These are phyloP conservation scores for Cryphonectria japonica DNA, from an alignment of 2,329 filamentous ascomycete species.

Conservation along the genomic window DNA sequence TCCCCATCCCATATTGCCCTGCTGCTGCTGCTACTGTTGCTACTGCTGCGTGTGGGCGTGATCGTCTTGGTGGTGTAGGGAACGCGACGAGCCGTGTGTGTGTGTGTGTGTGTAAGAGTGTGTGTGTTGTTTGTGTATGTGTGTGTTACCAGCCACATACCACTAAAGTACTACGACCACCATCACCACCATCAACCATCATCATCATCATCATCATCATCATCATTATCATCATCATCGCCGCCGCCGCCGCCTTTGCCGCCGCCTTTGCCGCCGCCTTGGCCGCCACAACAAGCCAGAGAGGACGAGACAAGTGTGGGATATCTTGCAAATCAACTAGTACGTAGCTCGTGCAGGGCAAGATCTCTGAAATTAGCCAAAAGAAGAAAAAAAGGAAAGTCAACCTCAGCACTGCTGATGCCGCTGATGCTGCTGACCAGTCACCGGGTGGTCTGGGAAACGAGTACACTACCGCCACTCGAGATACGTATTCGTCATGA, in stretches of 20 bases:
- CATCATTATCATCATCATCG: background rate
- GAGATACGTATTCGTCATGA: background rate
- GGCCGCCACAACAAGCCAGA: background rate
- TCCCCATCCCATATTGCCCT: background rate
- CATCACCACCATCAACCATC: too few relatives aligned
- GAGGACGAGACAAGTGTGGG: background rate
- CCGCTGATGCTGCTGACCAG: background rate
- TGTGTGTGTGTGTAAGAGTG: background rate
- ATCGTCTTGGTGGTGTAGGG: slow-evolving; percentile 13
- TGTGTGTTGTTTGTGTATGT: background rate
- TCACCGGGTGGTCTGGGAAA: background rate
- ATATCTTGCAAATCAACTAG: background rate
- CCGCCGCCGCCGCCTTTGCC: too few relatives aligned
- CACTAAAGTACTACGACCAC: background rate
- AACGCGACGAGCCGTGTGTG: background rate
- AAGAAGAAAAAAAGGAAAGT: too few relatives aligned
- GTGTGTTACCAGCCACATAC: background rate
- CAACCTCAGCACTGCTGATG: background rate
- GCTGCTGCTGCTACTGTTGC: background rate
- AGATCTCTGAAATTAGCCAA: background rate
- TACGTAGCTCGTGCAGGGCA: background rate
- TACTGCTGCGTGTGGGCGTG: background rate
- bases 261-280: too few relatives aligned
- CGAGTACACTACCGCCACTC: background rate
- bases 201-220: background rate